Evolutionary conservation across 164 flowering plant species (phyloP), one percentile per base, ranked within the genome.

Genomic region (Chimonanthus salicifolius): DNA sequence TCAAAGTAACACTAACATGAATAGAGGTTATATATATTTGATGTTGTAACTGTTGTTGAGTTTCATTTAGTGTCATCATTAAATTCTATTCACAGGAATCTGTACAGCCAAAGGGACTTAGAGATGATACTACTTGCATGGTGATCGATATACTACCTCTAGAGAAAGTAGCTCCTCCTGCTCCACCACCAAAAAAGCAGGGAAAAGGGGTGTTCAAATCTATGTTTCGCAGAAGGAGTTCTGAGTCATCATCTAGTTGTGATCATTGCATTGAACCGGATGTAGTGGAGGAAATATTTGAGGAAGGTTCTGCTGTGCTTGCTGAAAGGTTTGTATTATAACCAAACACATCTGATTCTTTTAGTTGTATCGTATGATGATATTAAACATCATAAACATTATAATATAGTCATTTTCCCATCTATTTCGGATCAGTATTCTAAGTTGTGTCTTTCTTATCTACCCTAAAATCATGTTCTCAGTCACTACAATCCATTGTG

Each of bases 81-180:
- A 7, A 48, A 5, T 72, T 74, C 44, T 44, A 51, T 82, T 72
- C 78, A 62, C 86, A 94, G 99, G 99, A 93, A 80, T 89, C 99
- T 62, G 80, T 95, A 68, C 84, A 79, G 46, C 74, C 72, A 33
- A 92, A 92, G 83, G 99, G 99, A 58, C 88, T 94, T 69, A 80
- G 97, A 77, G 99, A 96, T 84, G 99, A 96, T 80, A 96, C 99
- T 47, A 96, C 99, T 71, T 96, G 97, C 83, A 94, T 96, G 80
- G 98, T 96, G 20, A 75, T 92, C 47, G 98, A 96, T 78, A 81
- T 96, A 68, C 54, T 83, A 74, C 92, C 91, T 4, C 88, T 82
- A 48, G 99, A 89, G 80, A 94, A 90, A 82, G 20, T 67, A 48
- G 81, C 83, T 46, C 86, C 87, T 78, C 83, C 88, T 54, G 10